phyloP scores from a whole-genome alignment of 768 basidiomycete species.

The Gymnopilus dilepis region DNA sequence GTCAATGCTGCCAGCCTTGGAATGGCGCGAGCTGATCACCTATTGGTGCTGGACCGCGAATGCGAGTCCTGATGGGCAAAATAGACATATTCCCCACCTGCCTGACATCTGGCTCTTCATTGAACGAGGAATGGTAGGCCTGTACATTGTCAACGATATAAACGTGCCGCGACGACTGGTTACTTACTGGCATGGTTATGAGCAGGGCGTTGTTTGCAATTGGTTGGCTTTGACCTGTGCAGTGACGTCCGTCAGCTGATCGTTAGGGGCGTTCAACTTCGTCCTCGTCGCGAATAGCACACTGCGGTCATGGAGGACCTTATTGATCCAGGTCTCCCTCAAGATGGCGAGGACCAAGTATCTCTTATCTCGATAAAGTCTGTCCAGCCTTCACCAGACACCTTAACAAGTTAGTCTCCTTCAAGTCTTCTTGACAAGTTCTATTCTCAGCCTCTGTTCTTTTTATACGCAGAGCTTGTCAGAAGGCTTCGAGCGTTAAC shows the following conservation, averaged over 20 bases:
- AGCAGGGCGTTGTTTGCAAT: conserved; percentile 32
- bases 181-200: conserved; percentile 58
- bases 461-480: conserved; percentile 65
- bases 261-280: conserved; percentile 13
- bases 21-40: conserved; percentile 46
- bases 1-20: conserved; percentile 16
- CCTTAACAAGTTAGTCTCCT: conserved; percentile 67
- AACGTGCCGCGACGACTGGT: conserved; percentile 4
- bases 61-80: conserved; percentile 88
- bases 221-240: conserved; percentile 31
- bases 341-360: conserved; percentile 47
- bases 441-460: background rate
- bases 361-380: conserved; percentile 52
- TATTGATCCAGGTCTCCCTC: conserved; percentile 23
- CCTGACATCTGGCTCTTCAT: conserved; percentile 80
- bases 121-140: conserved; percentile 97
- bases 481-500: conserved; percentile 81
- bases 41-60: conserved; percentile 90
- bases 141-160: conserved; percentile 37
- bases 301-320: conserved; percentile 37
- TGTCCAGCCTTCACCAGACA: conserved; percentile 67
- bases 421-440: conserved; percentile 6
- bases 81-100: conserved; percentile 90
- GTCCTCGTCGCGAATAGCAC: background rate
- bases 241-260: conserved; percentile 37